Conservation (phyloP, 768 basidiomycete genomes). For the Phallus indusiatus region DNA sequence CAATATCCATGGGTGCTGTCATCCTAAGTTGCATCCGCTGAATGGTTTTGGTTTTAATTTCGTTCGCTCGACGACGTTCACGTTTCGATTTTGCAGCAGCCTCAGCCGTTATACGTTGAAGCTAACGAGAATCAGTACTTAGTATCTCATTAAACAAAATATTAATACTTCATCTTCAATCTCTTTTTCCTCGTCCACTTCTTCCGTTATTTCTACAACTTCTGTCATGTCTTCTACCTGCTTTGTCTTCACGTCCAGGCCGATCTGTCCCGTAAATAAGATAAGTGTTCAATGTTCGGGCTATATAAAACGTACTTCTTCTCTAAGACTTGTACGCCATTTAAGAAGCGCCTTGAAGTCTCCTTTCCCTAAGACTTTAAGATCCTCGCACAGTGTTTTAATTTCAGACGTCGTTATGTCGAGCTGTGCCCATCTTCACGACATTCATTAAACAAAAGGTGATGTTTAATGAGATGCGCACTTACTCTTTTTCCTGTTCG, state of each 20-base stretch:
- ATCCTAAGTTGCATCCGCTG: slow-evolving; percentile 95
- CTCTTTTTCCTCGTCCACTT: slow-evolving; percentile 79
- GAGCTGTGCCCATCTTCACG: slow-evolving; percentile 58
- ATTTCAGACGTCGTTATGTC: slow-evolving; percentile 72
- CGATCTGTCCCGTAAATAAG: slow-evolving; percentile 40
- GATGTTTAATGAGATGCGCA: slow-evolving; percentile 6
- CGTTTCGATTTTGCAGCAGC: slow-evolving; percentile 64
- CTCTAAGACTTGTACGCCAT: slow-evolving; percentile 81
- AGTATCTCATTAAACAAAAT: slow-evolving; percentile 4
- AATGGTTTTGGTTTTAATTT: slow-evolving; percentile 77
- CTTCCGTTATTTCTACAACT: slow-evolving; percentile 51
- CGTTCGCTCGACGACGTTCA: slow-evolving; percentile 78
- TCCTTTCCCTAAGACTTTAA: slow-evolving; percentile 95
- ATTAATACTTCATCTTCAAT: slow-evolving; percentile 76
- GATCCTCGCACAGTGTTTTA: slow-evolving; percentile 75
- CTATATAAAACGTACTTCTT: slow-evolving; percentile 53
- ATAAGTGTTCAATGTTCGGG: background rate
- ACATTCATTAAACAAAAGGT: slow-evolving; percentile 8
- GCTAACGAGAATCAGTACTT: slow-evolving; percentile 31
- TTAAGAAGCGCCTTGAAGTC: slow-evolving; percentile 91
- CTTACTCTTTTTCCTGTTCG: slow-evolving; percentile 79
- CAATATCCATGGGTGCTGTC: slow-evolving; percentile 96
- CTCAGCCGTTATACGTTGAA: slow-evolving; percentile 76
- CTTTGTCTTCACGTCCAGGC: slow-evolving; percentile 72
- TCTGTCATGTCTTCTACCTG: slow-evolving; percentile 71